Conservation (phyloP, 805 yeast genomes). For the Yamadazyma laniorum region DNA sequence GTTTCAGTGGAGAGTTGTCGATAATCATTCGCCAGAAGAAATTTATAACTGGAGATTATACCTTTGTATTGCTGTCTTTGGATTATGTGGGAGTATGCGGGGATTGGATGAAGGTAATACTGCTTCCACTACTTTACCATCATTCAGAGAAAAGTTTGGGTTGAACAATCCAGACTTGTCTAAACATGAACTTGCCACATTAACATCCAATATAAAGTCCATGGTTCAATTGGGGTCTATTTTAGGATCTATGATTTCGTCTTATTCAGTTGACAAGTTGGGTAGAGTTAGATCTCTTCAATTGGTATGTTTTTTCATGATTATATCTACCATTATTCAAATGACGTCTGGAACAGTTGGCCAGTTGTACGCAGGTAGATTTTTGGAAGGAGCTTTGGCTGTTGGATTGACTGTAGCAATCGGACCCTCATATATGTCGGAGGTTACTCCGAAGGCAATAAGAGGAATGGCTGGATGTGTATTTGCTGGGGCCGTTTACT, state of each 20-base stretch:
- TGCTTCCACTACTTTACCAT: slow-evolving; percentile 46
- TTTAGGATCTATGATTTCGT: slow-evolving; percentile 52
- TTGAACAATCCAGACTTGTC: slow-evolving; percentile 39
- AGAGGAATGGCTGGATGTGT: slow-evolving; percentile 53
- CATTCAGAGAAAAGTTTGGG: slow-evolving; percentile 45
- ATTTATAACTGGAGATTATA: slow-evolving; percentile 48
- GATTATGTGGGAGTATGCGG: slow-evolving; percentile 54
- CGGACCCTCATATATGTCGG: slow-evolving; percentile 56
- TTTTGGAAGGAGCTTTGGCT: slow-evolving; percentile 50
- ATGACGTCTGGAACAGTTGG: slow-evolving; percentile 45
- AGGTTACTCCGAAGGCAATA: slow-evolving; percentile 50
- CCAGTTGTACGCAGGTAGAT: slow-evolving; percentile 55
- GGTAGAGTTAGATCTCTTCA: slow-evolving; percentile 53
- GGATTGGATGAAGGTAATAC: slow-evolving; percentile 58
- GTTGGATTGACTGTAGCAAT: slow-evolving; percentile 57
- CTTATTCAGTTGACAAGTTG: slow-evolving; percentile 46
- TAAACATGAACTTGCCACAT: slow-evolving; percentile 38
- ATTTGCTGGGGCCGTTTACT: slow-evolving; percentile 57
- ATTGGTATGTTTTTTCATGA: slow-evolving; percentile 42
- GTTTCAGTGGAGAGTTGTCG: slow-evolving; percentile 16
- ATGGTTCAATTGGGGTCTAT: slow-evolving; percentile 60
- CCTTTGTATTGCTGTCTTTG: slow-evolving; percentile 48
- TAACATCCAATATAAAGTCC: slow-evolving; percentile 52
- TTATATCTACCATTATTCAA: slow-evolving; percentile 48
- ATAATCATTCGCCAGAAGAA: slow-evolving; percentile 39